Evolutionary conservation across 2,329 filamentous ascomycete genomes (phyloP).

Genomic region (Orbilia javanica): DNA sequence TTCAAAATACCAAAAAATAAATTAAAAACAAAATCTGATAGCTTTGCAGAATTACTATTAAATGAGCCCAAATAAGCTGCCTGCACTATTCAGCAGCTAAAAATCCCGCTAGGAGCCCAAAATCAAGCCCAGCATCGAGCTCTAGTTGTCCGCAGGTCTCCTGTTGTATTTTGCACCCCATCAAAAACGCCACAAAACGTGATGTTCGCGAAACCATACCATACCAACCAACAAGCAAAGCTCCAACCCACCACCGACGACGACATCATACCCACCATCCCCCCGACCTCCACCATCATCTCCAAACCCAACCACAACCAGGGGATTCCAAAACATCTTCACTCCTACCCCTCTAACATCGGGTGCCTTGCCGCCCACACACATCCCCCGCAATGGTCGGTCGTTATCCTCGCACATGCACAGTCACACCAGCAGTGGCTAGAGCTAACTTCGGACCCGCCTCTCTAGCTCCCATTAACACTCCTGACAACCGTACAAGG

Average conservation of each 20-base stretch:
- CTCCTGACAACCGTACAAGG: constrained; percentile 95
- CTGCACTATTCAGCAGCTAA: too few relatives aligned
- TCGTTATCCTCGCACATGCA: neutral
- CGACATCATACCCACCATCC: neutral
- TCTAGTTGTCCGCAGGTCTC: too few relatives aligned
- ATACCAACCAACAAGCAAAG: neutral
- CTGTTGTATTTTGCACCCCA: too few relatives aligned
- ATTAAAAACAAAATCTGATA: too few relatives aligned
- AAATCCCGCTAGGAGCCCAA: too few relatives aligned
- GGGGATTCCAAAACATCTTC: neutral
- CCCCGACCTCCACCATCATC: neutral
- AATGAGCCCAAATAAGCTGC: too few relatives aligned
- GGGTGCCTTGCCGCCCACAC: constrained; percentile 1
- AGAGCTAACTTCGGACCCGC: constrained; percentile 2
- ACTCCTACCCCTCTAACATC: neutral
- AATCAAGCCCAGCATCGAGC: too few relatives aligned
- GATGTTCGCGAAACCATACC: neutral
- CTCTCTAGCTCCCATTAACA: constrained; percentile 78
- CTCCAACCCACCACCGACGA: neutral
- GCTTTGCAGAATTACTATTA: too few relatives aligned
- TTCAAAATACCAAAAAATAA: too few relatives aligned
- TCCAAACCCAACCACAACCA: neutral
- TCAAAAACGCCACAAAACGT: too few relatives aligned
- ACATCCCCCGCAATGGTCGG: constrained; percentile 27
- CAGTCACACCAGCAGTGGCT: neutral